These are phyloP conservation scores for Groenewaldozyma tartarivorans DNA, from an alignment of 805 yeast species.

Conservation along the genomic window DNA sequence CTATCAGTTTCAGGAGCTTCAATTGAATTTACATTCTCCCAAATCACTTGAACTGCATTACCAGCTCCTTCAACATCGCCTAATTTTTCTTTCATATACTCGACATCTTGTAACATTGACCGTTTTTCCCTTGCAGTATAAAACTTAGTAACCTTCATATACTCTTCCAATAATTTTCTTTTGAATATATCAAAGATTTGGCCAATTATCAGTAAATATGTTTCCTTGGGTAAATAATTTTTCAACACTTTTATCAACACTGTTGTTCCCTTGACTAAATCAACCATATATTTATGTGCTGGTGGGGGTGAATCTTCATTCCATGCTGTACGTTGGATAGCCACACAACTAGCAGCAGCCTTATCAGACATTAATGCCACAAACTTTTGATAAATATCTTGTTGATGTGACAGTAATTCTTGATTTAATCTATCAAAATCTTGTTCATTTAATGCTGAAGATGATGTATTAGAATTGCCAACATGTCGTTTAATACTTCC, in stretches of 20 bases:
- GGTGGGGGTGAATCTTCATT: constrained; percentile 32
- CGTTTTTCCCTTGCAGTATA: constrained; percentile 26
- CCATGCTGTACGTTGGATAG: constrained; percentile 43
- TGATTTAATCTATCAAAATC: constrained; percentile 34
- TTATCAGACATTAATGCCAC: constrained; percentile 66
- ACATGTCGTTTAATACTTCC: constrained; percentile 25
- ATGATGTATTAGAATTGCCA: constrained; percentile 20
- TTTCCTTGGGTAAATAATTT: constrained; percentile 45
- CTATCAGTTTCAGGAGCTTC: constrained; percentile 11
- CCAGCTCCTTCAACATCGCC: constrained; percentile 36
- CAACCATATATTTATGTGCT: constrained; percentile 56
- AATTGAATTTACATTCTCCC: constrained; percentile 15
- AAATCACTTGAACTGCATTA: constrained; percentile 13
- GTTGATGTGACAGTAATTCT: constrained; percentile 49
- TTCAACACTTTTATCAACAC: constrained; percentile 52
- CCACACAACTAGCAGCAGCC: constrained; percentile 40
- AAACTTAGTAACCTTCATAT: constrained; percentile 32
- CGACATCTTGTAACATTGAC: constrained; percentile 48
- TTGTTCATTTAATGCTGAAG: constrained; percentile 13
- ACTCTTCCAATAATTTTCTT: constrained; percentile 42
- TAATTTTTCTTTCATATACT: constrained; percentile 53
- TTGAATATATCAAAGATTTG: constrained; percentile 45
- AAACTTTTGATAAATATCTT: constrained; percentile 52
- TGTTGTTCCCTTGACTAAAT: constrained; percentile 54
- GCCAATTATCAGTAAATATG: constrained; percentile 28